Conservation (phyloP, 2,329 filamentous ascomycete genomes). For the Penicillium sumatraense region DNA sequence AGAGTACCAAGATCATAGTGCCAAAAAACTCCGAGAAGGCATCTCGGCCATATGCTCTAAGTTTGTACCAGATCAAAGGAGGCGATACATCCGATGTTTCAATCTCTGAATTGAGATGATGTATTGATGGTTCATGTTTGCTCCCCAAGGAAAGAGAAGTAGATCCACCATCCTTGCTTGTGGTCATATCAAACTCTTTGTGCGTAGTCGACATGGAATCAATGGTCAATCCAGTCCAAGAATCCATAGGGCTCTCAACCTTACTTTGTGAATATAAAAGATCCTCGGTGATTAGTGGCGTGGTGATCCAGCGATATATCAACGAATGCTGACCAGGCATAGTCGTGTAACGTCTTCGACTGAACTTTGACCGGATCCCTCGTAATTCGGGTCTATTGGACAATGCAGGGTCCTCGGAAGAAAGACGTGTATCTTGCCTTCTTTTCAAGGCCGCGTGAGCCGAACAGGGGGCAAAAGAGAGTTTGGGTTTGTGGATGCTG, state of each 20-base stretch:
- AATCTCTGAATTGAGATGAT: constrained; percentile 15
- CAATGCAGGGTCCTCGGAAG: constrained; percentile 14
- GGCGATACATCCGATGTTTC: constrained; percentile 10
- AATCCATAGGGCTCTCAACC: constrained; percentile 8
- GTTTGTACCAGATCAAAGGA: constrained; percentile 56
- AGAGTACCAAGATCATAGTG: constrained; percentile 69
- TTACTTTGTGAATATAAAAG: neutral
- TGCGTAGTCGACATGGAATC: constrained; percentile 22
- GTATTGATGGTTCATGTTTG: constrained; percentile 23
- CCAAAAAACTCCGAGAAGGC: constrained; percentile 71
- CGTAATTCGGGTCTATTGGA: constrained; percentile 17
- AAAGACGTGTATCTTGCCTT: constrained; percentile 7
- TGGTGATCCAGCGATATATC: constrained; percentile 19
- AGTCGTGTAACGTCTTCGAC: constrained; percentile 22
- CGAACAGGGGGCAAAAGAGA: constrained; percentile 2
- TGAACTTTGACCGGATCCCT: constrained; percentile 3
- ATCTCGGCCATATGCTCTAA: constrained; percentile 59
- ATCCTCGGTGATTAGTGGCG: neutral
- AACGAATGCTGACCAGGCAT: constrained; percentile 7
- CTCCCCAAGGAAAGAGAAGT: constrained; percentile 21
- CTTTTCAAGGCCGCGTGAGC: constrained; percentile 10
- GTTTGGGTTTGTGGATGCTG: neutral
- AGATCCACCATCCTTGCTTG: constrained; percentile 21
- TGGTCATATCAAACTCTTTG: constrained; percentile 15
- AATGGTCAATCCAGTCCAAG: constrained; percentile 9